Conservation (phyloP, 169 alveolate genomes). For the Toxoplasma gondii region DNA sequence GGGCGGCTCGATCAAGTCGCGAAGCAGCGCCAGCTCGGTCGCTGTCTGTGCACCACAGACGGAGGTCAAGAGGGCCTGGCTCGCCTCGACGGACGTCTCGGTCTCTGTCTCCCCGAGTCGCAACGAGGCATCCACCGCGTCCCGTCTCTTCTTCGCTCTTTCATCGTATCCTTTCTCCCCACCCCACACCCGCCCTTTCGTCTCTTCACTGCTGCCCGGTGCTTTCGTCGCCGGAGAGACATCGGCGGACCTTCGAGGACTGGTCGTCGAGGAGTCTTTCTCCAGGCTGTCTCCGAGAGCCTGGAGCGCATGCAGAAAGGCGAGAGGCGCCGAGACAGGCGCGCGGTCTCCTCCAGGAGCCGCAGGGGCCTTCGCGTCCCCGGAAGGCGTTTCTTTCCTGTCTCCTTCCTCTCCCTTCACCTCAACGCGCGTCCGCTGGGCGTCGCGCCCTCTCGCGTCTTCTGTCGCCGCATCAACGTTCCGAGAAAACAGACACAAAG, state of each 20-base stretch:
- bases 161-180: not conserved
- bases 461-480: not conserved
- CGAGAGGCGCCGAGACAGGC: not conserved
- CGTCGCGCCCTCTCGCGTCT: not conserved
- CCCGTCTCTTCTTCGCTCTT: not conserved
- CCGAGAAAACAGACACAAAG: not conserved
- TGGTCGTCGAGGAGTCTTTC: not conserved
- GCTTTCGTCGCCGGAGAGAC: not conserved
- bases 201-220: too few relatives aligned
- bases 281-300: not conserved
- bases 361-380: not conserved
- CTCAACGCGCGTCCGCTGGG: not conserved
- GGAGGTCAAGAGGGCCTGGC: not conserved
- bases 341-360: not conserved
- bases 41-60: not conserved
- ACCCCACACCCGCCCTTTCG: not conserved
- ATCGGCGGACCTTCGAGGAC: not conserved
- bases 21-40: not conserved
- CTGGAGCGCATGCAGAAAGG: not conserved
- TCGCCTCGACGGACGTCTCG: not conserved
- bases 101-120: not conserved
- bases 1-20: constrained; percentile 13
- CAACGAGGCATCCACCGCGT: not conserved
- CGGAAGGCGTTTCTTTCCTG: not conserved
- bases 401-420: not conserved